These are phyloP conservation scores for Leccinum broughii DNA, from an alignment of 768 basidiomycete species.

Conservation along the genomic window DNA sequence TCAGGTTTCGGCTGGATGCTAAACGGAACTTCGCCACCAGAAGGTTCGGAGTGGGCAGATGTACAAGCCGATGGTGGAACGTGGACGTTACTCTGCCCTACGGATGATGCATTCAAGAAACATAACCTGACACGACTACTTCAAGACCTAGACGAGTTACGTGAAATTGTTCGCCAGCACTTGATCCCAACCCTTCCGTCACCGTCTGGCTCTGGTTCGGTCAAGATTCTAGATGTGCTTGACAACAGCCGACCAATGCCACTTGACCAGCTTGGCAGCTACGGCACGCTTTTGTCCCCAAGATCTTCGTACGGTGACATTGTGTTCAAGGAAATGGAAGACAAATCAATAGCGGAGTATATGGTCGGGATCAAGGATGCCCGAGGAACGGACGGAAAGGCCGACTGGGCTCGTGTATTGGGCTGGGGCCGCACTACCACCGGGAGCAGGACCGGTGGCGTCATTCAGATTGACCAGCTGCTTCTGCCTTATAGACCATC, in stretches of 20 bases:
- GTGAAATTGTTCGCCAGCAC: slow-evolving; percentile 71
- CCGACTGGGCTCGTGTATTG: slow-evolving; percentile 65
- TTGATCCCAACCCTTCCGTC: slow-evolving; percentile 54
- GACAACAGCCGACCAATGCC: slow-evolving; percentile 74
- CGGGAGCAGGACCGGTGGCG: slow-evolving; percentile 76
- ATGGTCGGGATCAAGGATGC: slow-evolving; percentile 76
- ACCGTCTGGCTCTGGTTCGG: slow-evolving; percentile 21
- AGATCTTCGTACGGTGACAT: slow-evolving; percentile 76
- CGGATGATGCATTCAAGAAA: slow-evolving; percentile 88
- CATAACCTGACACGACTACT: slow-evolving; percentile 79
- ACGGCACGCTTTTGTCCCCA: slow-evolving; percentile 73
- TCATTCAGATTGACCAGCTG: slow-evolving; percentile 83
- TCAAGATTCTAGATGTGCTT: slow-evolving; percentile 36
- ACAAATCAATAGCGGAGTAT: slow-evolving; percentile 45
- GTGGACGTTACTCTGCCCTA: slow-evolving; percentile 91
- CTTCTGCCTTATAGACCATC: slow-evolving; percentile 84
- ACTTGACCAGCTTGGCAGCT: slow-evolving; percentile 69
- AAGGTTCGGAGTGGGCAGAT: slow-evolving; percentile 65
- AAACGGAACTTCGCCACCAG: slow-evolving; percentile 79
- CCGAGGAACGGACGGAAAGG: slow-evolving; percentile 59
- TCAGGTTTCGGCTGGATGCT: slow-evolving; percentile 91
- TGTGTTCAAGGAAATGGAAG: slow-evolving; percentile 60
- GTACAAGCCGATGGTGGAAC: slow-evolving; percentile 39
- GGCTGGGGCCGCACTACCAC: slow-evolving; percentile 79
- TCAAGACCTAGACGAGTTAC: slow-evolving; percentile 52